Conservation (phyloP, 2,329 filamentous ascomycete species). For the Corniculantispora saksenae region DNA sequence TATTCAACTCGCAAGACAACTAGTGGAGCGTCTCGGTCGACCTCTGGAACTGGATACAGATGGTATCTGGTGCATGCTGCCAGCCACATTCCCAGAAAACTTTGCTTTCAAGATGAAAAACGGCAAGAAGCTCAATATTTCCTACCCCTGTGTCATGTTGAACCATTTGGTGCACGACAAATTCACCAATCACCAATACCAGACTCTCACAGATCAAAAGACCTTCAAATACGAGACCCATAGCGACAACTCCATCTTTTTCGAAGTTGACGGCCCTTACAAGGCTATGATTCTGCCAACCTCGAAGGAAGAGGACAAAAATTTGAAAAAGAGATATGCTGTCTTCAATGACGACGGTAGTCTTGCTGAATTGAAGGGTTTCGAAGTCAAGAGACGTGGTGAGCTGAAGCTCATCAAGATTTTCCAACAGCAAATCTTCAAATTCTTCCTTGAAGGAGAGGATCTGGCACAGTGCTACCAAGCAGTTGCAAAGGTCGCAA, state of each 20-base stretch:
- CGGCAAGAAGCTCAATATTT: conserved; percentile 94
- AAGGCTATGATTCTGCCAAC: conserved; percentile 96
- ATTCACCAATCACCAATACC: conserved; percentile 97
- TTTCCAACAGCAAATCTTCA: conserved; percentile 99
- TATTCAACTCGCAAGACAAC: conserved; percentile 90
- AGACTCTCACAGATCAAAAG: conserved; percentile 77
- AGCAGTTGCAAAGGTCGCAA: conserved; percentile 90
- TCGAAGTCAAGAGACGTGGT: conserved; percentile 95
- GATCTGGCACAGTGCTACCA: conserved; percentile 87
- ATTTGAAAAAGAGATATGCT: conserved; percentile 97
- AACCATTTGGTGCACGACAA: conserved; percentile 93
- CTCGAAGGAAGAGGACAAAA: conserved; percentile 98
- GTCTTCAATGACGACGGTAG: conserved; percentile 98
- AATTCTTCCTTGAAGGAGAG: conserved; percentile 92
- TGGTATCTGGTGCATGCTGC: conserved; percentile 99
- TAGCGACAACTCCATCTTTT: conserved; percentile 99
- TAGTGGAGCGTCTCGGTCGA: conserved; percentile 90
- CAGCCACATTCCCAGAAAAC: conserved; percentile 94
- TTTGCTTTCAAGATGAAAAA: conserved; percentile 92
- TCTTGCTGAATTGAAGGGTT: conserved; percentile 92
- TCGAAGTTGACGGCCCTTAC: conserved; percentile 97
- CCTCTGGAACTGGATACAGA: conserved; percentile 95
- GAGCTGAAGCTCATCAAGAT: conserved; percentile 99
- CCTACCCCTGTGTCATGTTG: conserved; percentile 98
- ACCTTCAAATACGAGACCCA: conserved; percentile 93